Evolutionary conservation across 2,329 filamentous ascomycete species (phyloP).

Genomic region (Lojkania enalia): DNA sequence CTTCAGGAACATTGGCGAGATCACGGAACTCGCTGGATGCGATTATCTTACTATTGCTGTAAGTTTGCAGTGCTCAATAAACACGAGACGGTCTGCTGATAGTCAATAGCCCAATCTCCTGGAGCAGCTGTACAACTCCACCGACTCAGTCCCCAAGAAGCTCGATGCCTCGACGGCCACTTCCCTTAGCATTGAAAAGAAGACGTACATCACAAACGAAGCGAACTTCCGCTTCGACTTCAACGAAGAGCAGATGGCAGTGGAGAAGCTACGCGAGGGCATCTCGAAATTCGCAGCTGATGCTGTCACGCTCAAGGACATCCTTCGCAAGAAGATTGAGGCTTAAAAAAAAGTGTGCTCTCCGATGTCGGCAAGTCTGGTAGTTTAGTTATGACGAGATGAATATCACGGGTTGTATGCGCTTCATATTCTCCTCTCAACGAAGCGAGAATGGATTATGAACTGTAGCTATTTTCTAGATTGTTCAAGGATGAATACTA

Average conservation of each 20-base stretch:
- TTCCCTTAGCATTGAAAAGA: conserved; percentile 79
- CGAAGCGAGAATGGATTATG: background rate
- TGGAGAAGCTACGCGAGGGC: conserved; percentile 98
- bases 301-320: conserved; percentile 88
- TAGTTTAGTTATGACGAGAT: background rate
- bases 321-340: conserved; percentile 82
- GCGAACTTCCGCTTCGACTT: conserved; percentile 94
- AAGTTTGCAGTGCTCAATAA: conserved; percentile 45
- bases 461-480: background rate
- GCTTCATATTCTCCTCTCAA: background rate
- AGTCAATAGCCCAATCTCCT: conserved; percentile 76
- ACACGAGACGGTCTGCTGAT: background rate
- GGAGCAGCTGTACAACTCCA: conserved; percentile 89
- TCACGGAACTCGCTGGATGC: conserved; percentile 96
- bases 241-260: conserved; percentile 99
- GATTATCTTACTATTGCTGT: conserved; percentile 98
- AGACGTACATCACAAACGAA: conserved; percentile 89
- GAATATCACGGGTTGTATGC: background rate
- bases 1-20: conserved; percentile 94
- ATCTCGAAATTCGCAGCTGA: conserved; percentile 99
- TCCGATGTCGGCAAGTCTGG: conserved; percentile 27
- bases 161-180: conserved; percentile 71
- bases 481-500: background rate
- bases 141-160: conserved; percentile 84
- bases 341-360: conserved; percentile 29